Evolutionary conservation across 1,139 yeast species (phyloP), one percentile per base, ranked within the genome.

Genomic region (Diutina catenulata): DNA sequence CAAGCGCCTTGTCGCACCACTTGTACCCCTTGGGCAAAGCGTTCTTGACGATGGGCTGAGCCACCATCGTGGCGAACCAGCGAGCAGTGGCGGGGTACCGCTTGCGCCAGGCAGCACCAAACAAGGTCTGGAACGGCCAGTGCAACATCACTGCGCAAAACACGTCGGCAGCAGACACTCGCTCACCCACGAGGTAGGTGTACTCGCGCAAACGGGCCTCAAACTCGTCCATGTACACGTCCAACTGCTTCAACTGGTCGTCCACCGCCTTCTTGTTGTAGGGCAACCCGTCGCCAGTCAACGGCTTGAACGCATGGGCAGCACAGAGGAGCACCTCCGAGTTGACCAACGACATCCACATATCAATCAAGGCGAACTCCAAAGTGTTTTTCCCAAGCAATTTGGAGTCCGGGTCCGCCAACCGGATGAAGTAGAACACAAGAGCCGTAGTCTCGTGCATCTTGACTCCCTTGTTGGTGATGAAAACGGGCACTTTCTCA

Each of bases 141-240:
- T 62, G 53, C 51, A 76, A 62, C 48, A 68, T 55, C 44, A 77
- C 54, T 49, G 80, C 88, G 50, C 70, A 63, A 53, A 73, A 71
- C 51, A 83, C 58, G 65, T 91, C 98, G 55, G 96, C 97, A 47
- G 79, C 58, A 41, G 96, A 68, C 53, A 83, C 55, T 68, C 91
- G 75, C 70, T 88, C 96, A 57, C 94, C 93, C 53, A 80, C 96
- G 59, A 91, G 76, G 71, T 72, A 91, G 46, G 96, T 86, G 77
- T 71, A 74, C 55, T 77, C 73, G 46, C 67, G 57, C 55, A 91
- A 73, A 70, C 86, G 76, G 37, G 62, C 56, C 65, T 82, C 93
- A 47, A 68, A 61, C 42, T 77, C 50, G 41, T 59, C 54, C 45
- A 66, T 60, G 45, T 68, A 53, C 37, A 50, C 50, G 39, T 66